These are phyloP conservation scores for Solanum clarkiae DNA, from an alignment of 257 asterid genomes.

Conservation along the genomic window DNA sequence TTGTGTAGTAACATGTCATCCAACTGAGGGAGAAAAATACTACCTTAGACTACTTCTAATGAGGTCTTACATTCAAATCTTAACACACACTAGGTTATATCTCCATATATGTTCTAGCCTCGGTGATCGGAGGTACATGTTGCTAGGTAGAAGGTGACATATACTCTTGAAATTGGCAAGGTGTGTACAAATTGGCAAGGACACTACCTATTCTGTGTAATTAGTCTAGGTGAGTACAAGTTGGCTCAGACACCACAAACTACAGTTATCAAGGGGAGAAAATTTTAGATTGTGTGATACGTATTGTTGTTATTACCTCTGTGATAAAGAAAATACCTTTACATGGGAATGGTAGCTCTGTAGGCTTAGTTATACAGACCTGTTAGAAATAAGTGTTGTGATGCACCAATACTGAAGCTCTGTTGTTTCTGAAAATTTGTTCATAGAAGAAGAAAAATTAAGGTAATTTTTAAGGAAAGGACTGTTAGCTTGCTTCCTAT, in stretches of 20 bases:
- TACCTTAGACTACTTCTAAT: too few relatives aligned
- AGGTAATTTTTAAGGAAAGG: background rate
- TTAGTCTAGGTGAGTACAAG: background rate
- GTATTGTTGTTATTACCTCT: background rate
- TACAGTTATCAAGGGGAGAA: background rate
- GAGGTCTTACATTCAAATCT: too few relatives aligned
- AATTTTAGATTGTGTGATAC: background rate
- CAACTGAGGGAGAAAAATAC: too few relatives aligned
- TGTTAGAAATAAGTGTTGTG: background rate
- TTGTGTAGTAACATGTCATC: too few relatives aligned
- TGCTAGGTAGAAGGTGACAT: background rate
- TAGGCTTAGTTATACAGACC: background rate
- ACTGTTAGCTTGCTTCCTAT: background rate
- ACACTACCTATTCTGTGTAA: too few relatives aligned
- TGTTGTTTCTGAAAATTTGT: background rate
- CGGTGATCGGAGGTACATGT: background rate
- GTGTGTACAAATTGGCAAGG: too few relatives aligned
- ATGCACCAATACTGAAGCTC: background rate
- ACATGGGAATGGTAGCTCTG: background rate
- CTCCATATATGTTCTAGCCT: background rate
- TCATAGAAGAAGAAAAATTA: background rate
- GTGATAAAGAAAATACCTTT: background rate
- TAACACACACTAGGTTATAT: too few relatives aligned
- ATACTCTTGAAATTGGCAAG: background rate
- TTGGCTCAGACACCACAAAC: too few relatives aligned